Conservation (phyloP, 1,139 yeast species). For the Geotrichum australiense region DNA sequence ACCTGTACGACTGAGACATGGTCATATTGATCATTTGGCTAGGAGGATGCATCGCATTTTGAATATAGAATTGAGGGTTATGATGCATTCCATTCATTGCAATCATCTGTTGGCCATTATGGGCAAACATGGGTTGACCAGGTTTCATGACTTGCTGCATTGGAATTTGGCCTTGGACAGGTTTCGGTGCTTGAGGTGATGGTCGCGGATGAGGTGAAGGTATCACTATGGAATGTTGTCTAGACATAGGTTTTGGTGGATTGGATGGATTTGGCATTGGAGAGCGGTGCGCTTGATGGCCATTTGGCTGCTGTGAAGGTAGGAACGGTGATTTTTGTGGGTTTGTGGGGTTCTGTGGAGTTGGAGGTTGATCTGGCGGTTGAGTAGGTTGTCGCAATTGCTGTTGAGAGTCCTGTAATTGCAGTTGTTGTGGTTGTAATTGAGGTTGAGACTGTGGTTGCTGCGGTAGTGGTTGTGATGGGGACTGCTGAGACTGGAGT, state of each 20-base stretch:
- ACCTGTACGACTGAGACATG: constrained; percentile 55
- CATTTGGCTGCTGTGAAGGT: not conserved
- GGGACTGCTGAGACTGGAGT: constrained; percentile 13
- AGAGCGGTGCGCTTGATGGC: constrained; percentile 10
- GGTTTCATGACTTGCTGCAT: constrained; percentile 25
- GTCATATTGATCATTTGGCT: constrained; percentile 51
- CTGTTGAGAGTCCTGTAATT: constrained; percentile 5
- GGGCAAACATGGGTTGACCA: constrained; percentile 22
- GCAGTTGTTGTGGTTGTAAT: constrained; percentile 8
- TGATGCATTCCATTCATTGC: constrained; percentile 47
- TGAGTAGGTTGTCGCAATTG: constrained; percentile 3
- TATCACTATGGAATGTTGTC: constrained; percentile 11
- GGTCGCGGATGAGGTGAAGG: constrained; percentile 12
- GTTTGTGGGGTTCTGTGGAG: not conserved
- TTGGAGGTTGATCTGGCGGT: constrained; percentile 6
- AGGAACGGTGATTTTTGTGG: constrained; percentile 4
- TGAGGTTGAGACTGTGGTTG: constrained; percentile 12
- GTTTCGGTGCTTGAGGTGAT: constrained; percentile 15
- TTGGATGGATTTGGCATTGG: constrained; percentile 13
- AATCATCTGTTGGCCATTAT: constrained; percentile 38
- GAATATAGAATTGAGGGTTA: constrained; percentile 53
- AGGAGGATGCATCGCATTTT: constrained; percentile 47
- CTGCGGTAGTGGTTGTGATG: constrained; percentile 14
- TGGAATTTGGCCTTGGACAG: constrained; percentile 31
- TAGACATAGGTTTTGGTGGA: constrained; percentile 8